phyloP scores from a whole-genome alignment of 768 basidiomycete genomes.

The Hygrocybe coccinea region DNA sequence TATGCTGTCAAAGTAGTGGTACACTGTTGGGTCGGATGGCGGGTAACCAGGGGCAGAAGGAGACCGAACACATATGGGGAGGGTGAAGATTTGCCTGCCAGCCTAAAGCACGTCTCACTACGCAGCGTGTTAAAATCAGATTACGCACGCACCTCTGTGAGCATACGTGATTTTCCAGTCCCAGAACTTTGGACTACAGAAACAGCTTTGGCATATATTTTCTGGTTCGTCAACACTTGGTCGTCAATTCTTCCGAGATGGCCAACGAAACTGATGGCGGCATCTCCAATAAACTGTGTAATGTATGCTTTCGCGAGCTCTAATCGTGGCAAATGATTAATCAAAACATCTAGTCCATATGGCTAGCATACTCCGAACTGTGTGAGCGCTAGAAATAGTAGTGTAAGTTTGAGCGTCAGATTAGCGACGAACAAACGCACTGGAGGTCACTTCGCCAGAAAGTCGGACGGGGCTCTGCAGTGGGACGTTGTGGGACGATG shows the following conservation, averaged over 20 bases:
- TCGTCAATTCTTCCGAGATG: background rate
- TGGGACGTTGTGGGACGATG: background rate
- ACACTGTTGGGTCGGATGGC: conserved; percentile 6
- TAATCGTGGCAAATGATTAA: background rate
- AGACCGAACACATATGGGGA: conserved; percentile 16
- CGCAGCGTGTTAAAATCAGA: background rate
- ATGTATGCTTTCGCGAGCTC: background rate
- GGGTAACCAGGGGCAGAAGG: conserved; percentile 9
- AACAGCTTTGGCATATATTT: background rate
- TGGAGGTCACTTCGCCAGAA: background rate
- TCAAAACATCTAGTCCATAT: background rate
- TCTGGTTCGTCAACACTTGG: background rate
- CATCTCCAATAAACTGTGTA: background rate
- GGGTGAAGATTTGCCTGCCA: conserved; percentile 9
- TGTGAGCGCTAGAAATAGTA: background rate
- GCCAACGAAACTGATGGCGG: background rate
- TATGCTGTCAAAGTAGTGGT: background rate
- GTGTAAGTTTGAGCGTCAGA: background rate
- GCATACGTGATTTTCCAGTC: conserved; percentile 1
- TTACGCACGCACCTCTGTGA: background rate
- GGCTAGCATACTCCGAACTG: background rate
- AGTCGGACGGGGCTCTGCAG: background rate
- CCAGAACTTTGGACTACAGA: conserved; percentile 1
- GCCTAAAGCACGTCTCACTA: background rate
- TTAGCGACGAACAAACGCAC: background rate